Evolutionary conservation across 2,329 filamentous ascomycete genomes (phyloP), one percentile per base, ranked within the genome.

Genomic region (Thielaviopsis euricoi): DNA sequence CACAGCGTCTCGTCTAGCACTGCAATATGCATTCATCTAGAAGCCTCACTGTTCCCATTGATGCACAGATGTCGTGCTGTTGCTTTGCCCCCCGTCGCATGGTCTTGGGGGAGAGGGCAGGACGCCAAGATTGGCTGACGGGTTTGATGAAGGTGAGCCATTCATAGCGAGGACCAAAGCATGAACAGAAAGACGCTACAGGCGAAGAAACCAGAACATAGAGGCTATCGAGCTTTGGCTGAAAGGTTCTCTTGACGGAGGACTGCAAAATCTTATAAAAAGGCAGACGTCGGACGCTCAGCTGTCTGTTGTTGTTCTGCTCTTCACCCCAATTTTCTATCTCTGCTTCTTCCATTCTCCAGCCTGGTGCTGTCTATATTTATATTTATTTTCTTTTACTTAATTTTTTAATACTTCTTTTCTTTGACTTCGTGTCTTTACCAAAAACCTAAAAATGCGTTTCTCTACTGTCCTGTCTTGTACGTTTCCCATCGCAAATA

Each of bases 391-490:
- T 15, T 3, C 23, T 51, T 40, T 50, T 46, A 12, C 15, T 51
- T 48, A 49, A 21, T 48, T 49, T 52, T 51, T 17, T 49, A 33
- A 17, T 37, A 21, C 15, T 17, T 40, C 40, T 37, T 26, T n/a
- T 46, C 43, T 49, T 48, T 37, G 37, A 50, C 53, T 19, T 40
- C 21, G 52, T 33, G 26, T 19, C 23, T 55, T 58, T 48, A 51
- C 56, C 37, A n/a, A n/a, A n/a, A n/a, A n/a, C 63, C 64, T 67
- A 59, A 65, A 61, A 61, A 59, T 67, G 56, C 58, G 63, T 52
- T 53, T 64, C 50, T 60, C 63, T 56, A 53, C 65, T 53, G 48
- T 64, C 55, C 54, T 66, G 33, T 61, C 64, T 50, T 63, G 66
- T 68, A 63, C 62, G 65, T 65, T 17, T 3, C 13, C 2, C 29